Conservation (phyloP, 108 stramenopile species). For the Skeletonema tropicum region DNA sequence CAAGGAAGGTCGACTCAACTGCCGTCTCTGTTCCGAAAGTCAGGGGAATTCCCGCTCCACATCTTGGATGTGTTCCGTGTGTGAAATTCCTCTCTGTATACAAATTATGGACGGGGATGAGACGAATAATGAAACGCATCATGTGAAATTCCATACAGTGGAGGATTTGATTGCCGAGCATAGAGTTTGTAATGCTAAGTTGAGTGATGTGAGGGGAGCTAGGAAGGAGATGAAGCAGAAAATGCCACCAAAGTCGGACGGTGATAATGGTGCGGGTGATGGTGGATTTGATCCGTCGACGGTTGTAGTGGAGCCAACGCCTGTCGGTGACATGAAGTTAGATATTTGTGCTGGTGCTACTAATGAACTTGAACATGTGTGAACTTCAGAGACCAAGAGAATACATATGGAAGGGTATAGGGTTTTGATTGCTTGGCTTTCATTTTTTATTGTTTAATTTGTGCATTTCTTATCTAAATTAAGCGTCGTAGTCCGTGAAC, state of each 20-base stretch:
- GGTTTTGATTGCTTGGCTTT: not conserved
- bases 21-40: constrained; percentile 7
- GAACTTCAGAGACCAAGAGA: not conserved
- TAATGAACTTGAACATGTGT: not conserved
- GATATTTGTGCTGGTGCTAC: not conserved
- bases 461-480: constrained; percentile 1
- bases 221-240: not conserved
- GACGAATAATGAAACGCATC: not conserved
- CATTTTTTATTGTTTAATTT: not conserved
- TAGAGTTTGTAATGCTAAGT: not conserved
- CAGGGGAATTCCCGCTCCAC: constrained; percentile 3
- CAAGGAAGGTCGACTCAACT: constrained; percentile 4
- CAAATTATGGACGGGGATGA: not conserved
- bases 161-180: constrained; percentile 4
- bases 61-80: not conserved
- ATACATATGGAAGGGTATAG: not conserved
- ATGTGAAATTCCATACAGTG: not conserved
- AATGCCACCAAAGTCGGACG: not conserved
- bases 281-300: constrained; percentile 2
- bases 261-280: not conserved
- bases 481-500: not conserved
- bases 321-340: not conserved
- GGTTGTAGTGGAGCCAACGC: not conserved
- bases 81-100: not conserved
- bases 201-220: not conserved